Evolutionary conservation across 768 basidiomycete genomes (phyloP).

Genomic region (Cantharellus cinnabarinus): DNA sequence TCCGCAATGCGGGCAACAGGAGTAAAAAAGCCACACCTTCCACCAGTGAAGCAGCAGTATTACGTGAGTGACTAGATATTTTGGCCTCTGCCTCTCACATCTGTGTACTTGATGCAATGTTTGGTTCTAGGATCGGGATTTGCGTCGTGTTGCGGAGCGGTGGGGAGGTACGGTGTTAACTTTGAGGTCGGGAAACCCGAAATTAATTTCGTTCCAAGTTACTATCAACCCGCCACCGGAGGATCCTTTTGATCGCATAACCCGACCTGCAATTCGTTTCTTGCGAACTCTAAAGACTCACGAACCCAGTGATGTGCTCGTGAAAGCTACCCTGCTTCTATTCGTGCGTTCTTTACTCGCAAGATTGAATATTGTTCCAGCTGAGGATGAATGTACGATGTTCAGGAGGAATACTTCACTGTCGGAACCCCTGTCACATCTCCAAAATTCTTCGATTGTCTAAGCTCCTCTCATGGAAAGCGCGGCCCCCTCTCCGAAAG

Average conservation of each 20-base stretch:
- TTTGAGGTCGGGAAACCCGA: background rate
- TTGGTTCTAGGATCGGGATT: background rate
- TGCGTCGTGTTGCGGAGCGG: background rate
- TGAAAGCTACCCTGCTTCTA: background rate
- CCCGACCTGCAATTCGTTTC: background rate
- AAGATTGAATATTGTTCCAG: background rate
- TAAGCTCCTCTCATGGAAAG: background rate
- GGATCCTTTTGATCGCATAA: background rate
- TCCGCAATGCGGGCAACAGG: background rate
- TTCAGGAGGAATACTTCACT: background rate
- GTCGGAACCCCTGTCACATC: background rate
- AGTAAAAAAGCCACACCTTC: background rate
- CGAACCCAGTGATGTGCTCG: background rate
- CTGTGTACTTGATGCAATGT: background rate
- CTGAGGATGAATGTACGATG: background rate
- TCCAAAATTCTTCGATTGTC: background rate
- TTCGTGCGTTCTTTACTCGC: background rate
- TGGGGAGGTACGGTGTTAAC: background rate
- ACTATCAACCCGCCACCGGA: background rate
- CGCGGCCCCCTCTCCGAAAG: background rate
- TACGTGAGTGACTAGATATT: background rate
- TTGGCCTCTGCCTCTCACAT: background rate
- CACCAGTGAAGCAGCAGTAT: background rate
- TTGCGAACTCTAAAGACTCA: background rate
- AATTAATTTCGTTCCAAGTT: background rate